These are phyloP conservation scores for Suillus bovinus DNA, from an alignment of 768 basidiomycete genomes.

Conservation along the genomic window DNA sequence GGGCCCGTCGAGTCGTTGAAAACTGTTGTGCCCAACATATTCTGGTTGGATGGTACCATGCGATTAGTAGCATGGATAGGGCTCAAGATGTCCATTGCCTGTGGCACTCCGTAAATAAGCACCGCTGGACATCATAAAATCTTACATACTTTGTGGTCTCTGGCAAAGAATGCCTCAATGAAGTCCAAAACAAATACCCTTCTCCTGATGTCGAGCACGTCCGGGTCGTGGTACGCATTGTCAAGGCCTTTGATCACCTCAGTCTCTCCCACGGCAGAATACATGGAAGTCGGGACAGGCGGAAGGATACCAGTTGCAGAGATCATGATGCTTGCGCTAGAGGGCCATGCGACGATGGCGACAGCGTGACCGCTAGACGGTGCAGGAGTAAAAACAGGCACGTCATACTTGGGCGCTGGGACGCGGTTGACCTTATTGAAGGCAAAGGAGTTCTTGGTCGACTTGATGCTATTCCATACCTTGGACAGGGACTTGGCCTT, in stretches of 20 bases:
- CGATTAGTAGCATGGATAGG: not conserved
- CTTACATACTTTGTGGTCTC: conserved; percentile 5
- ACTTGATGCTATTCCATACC: not conserved
- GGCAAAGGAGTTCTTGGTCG: not conserved
- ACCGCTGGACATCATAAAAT: not conserved
- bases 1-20: not conserved
- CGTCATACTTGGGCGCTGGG: not conserved
- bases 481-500: not conserved
- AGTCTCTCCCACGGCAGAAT: not conserved
- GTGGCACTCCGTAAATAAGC: not conserved
- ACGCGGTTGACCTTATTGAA: not conserved
- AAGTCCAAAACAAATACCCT: not conserved
- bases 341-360: not conserved
- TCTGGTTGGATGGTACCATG: not conserved
- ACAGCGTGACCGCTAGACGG: not conserved
- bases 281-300: not conserved
- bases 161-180: conserved; percentile 1
- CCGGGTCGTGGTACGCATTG: conserved; percentile 10
- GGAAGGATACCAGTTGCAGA: conserved; percentile 8
- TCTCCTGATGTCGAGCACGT: conserved; percentile 12
- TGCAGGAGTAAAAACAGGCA: not conserved
- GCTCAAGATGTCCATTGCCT: conserved; percentile 6
- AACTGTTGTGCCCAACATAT: not conserved
- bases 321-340: conserved; percentile 9
- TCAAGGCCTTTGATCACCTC: not conserved